phyloP scores from a whole-genome alignment of 2,329 filamentous ascomycete genomes.

The Sporothrix variecibatus region DNA sequence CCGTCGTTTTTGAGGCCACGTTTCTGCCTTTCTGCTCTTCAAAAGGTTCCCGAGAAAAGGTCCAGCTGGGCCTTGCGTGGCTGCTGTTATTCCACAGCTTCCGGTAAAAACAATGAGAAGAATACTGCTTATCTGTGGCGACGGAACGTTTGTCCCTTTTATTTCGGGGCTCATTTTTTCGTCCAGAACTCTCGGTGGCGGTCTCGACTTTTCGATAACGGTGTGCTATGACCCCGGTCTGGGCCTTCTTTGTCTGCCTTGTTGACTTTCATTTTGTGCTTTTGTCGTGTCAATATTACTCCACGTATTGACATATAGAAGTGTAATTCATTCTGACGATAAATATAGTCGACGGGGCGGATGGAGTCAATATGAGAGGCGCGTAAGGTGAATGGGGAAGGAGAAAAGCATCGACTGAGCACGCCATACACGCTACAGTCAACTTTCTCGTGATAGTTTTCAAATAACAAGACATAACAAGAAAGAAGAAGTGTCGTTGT shows the following conservation, averaged over 20 bases:
- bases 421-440: neutral
- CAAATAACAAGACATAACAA: neutral
- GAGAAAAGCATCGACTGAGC: neutral
- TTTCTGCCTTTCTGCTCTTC: neutral
- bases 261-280: constrained; percentile 7
- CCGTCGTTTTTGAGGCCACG: neutral
- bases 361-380: neutral
- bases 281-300: neutral
- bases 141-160: neutral
- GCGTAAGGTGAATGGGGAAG: constrained; percentile 10
- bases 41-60: neutral
- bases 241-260: neutral
- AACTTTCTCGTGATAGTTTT: neutral
- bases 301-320: neutral
- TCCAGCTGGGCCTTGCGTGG: neutral
- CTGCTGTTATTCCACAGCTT: neutral
- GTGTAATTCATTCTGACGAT: neutral
- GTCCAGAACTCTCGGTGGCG: neutral
- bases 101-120: neutral
- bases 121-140: neutral
- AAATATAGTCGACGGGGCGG: neutral
- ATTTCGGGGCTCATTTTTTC: neutral
- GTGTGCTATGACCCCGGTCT: neutral
- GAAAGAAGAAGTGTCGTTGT: neutral
- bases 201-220: constrained; percentile 3